phyloP scores from a whole-genome alignment of 176 grass and related monocot species.

The Puccinellia tenuiflora region DNA sequence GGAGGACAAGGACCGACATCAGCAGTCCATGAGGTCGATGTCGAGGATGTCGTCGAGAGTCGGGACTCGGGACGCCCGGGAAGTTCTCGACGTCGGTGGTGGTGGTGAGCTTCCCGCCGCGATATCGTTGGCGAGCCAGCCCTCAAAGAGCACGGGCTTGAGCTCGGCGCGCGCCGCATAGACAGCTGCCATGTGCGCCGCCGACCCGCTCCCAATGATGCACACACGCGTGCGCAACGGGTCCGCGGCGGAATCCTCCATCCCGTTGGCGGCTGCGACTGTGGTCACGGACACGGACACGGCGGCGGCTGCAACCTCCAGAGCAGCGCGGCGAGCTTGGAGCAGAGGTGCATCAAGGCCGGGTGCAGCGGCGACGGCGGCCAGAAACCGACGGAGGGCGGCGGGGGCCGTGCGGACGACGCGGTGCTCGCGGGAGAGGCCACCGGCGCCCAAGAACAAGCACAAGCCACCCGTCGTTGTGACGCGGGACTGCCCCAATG shows the following conservation, averaged over 20 bases:
- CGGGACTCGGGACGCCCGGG: conserved; percentile 85
- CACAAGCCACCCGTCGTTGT: conserved; percentile 87
- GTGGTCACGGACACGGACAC: neutral
- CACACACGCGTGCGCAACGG: conserved; percentile 66
- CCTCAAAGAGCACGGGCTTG: conserved; percentile 82
- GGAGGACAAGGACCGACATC: too few relatives aligned
- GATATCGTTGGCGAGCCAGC: conserved; percentile 95
- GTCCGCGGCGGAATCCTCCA: conserved; percentile 46
- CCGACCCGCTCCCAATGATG: conserved; percentile 92
- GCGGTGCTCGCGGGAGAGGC: conserved; percentile 63
- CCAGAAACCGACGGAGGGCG: conserved; percentile 32
- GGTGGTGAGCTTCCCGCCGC: conserved; percentile 91
- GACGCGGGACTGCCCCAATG: conserved; percentile 74
- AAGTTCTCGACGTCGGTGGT: conserved; percentile 99
- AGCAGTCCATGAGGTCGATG: conserved; percentile 74
- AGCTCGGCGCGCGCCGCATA: conserved; percentile 81
- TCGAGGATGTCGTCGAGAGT: conserved; percentile 78
- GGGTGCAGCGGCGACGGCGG: neutral
- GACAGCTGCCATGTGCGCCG: conserved; percentile 81
- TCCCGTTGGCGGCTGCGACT: conserved; percentile 30
- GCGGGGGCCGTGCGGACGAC: conserved; percentile 4
- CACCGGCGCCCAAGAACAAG: conserved; percentile 83
- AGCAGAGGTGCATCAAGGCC: conserved; percentile 42
- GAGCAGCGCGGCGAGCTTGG: conserved; percentile 62
- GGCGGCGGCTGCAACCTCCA: conserved; percentile 42